phyloP scores from a whole-genome alignment of 2,329 filamentous ascomycete genomes.

The Leptosphaerulina australis region DNA sequence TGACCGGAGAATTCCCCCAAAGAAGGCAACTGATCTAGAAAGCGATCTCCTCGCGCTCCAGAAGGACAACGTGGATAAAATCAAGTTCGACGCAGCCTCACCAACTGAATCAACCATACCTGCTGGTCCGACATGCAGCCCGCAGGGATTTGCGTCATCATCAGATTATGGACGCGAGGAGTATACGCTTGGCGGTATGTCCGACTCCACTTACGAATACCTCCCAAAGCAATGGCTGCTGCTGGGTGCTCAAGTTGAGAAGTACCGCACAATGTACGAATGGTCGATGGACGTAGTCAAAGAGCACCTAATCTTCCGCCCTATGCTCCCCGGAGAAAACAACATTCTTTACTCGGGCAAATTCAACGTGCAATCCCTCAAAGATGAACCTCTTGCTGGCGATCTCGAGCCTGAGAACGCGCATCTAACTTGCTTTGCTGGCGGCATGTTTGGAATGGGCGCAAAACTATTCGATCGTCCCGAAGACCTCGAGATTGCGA shows the following conservation, averaged over 20 bases:
- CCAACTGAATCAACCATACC: slow-evolving; percentile 16
- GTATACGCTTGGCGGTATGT: slow-evolving; percentile 50
- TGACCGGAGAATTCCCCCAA: slow-evolving; percentile 22
- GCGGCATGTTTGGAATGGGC: slow-evolving; percentile 72
- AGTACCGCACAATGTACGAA: slow-evolving; percentile 64
- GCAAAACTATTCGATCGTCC: slow-evolving; percentile 64
- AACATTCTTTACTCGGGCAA: slow-evolving; percentile 53
- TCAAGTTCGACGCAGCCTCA: slow-evolving; percentile 5
- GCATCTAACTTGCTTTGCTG: slow-evolving; percentile 73
- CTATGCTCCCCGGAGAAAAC: slow-evolving; percentile 55
- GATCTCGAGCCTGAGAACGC: slow-evolving; percentile 53
- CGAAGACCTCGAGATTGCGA: slow-evolving; percentile 62
- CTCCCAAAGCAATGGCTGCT: slow-evolving; percentile 57
- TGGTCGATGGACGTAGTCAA: slow-evolving; percentile 53
- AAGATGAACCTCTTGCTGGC: slow-evolving; percentile 30
- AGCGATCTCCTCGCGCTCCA: slow-evolving; percentile 13
- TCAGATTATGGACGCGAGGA: slow-evolving; percentile 55
- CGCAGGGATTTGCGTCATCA: slow-evolving; percentile 62
- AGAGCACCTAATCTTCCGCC: slow-evolving; percentile 57
- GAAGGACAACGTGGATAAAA: slow-evolving; percentile 1
- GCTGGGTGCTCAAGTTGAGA: slow-evolving; percentile 54
- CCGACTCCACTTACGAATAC: slow-evolving; percentile 52
- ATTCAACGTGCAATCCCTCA: slow-evolving; percentile 44
- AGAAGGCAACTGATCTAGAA: slow-evolving; percentile 9
- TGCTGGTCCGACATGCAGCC: slow-evolving; percentile 38